Evolutionary conservation across 176 grass and related monocot species (phyloP).

Genomic region (Oryza punctata): DNA sequence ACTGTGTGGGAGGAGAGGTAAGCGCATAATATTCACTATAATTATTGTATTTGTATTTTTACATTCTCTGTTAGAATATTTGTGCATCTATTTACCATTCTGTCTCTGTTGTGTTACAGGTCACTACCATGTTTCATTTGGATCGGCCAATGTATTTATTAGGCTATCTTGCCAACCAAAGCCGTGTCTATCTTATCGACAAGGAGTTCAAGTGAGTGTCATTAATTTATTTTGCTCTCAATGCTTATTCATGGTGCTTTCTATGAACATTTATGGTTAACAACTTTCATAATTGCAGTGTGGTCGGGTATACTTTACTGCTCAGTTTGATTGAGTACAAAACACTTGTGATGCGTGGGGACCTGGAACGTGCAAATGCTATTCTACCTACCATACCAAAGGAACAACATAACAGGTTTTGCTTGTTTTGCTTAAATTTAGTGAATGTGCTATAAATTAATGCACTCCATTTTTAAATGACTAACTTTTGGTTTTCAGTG

Average conservation of each 20-base stretch:
- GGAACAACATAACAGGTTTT: slow-evolving; percentile 65
- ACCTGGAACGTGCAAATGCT: slow-evolving; percentile 63
- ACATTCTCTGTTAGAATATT: not conserved
- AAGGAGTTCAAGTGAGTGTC: slow-evolving; percentile 62
- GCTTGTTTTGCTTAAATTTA: not conserved
- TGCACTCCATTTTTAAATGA: not conserved
- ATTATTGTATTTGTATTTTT: not conserved
- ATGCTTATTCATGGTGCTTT: not conserved
- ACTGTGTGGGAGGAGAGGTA: slow-evolving; percentile 76
- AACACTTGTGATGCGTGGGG: slow-evolving; percentile 87
- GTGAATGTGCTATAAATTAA: slow-evolving; percentile 7
- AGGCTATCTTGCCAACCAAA: slow-evolving; percentile 72
- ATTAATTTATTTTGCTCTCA: slow-evolving; percentile 1
- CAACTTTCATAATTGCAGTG: slow-evolving; percentile 50
- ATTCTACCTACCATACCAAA: slow-evolving; percentile 65
- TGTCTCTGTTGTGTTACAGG: slow-evolving; percentile 32
- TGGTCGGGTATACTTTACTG: slow-evolving; percentile 81
- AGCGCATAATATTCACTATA: slow-evolving; percentile 1
- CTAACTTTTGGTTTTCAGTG: slow-evolving; percentile 40
- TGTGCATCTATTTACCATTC: not conserved
- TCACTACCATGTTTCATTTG: slow-evolving; percentile 79
- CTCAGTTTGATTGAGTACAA: slow-evolving; percentile 93
- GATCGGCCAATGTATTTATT: slow-evolving; percentile 75
- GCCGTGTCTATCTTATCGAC: slow-evolving; percentile 72
- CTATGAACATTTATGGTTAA: slow-evolving; percentile 29